Evolutionary conservation across 257 asterid species (phyloP).

Genomic region (Cinchona pubescens): DNA sequence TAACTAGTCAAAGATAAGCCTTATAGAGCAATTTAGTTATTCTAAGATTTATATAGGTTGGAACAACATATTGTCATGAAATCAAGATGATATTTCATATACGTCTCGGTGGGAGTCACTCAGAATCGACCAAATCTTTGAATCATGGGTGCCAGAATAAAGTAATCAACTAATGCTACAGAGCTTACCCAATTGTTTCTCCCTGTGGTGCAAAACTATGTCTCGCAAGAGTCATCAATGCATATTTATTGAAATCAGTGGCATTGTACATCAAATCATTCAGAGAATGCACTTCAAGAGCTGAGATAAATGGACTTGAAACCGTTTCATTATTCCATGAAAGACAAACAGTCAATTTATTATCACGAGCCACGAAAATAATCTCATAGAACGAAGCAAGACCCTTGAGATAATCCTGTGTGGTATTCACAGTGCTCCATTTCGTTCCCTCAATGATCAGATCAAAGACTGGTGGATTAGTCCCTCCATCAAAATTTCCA

Average conservation of each 20-base stretch:
- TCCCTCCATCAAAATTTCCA: slow-evolving; percentile 85
- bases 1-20: no score
- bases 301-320: slow-evolving; percentile 72
- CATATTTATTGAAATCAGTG: slow-evolving; percentile 48
- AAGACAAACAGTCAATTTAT: slow-evolving; percentile 55
- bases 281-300: slow-evolving; percentile 55
- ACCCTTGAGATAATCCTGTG: slow-evolving; percentile 58
- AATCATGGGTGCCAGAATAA: no score
- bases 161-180: neutral
- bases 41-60: no score
- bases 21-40: no score
- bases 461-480: slow-evolving; percentile 76
- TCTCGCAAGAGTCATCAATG: slow-evolving; percentile 59
- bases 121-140: no score
- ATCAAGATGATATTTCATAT: no score
- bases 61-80: no score
- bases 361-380: slow-evolving; percentile 51
- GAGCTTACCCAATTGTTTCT: slow-evolving; percentile 46
- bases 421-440: slow-evolving; percentile 74
- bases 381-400: slow-evolving; percentile 70
- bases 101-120: no score
- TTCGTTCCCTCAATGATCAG: slow-evolving; percentile 81
- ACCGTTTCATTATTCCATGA: slow-evolving; percentile 60
- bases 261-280: slow-evolving; percentile 62
- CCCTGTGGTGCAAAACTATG: slow-evolving; percentile 53